Percentiles rank a stretch among this genome's conserved stretches.
phyloP scores from a whole-genome alignment of 2,329 filamentous ascomycete species.

The Rosellinia necatrix region DNA sequence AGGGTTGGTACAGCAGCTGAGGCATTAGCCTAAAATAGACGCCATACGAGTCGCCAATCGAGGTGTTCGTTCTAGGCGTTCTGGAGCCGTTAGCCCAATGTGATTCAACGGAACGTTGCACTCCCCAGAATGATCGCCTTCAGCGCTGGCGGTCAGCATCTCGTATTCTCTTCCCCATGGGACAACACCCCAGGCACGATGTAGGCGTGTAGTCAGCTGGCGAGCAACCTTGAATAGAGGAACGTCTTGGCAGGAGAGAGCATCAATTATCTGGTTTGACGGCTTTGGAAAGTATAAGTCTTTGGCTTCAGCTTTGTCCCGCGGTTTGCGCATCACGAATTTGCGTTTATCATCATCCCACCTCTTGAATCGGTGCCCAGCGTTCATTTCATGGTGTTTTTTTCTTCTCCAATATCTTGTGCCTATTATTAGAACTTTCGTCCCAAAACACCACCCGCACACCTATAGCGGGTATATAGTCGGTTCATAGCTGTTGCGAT shows the following conservation, averaged over 20 bases:
- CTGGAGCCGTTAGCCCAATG: background rate
- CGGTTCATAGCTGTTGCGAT: constrained; percentile 8
- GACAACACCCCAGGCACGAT: too few species aligned
- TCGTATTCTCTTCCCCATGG: constrained; percentile 21
- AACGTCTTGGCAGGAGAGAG: constrained; percentile 7
- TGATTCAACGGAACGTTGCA: constrained; percentile 14
- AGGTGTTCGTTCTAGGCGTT: background rate
- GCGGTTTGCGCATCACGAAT: background rate
- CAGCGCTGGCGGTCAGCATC: background rate
- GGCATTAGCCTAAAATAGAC: constrained; percentile 20
- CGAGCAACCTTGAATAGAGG: background rate
- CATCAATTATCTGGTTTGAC: background rate
- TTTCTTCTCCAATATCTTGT: too few species aligned
- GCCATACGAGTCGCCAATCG: background rate
- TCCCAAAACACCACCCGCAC: too few species aligned
- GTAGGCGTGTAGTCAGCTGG: background rate
- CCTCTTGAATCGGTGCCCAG: background rate
- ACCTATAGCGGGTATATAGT: background rate
- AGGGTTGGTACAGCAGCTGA: background rate
- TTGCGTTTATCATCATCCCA: constrained; percentile 4
- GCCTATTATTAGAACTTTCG: too few species aligned
- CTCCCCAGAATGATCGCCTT: background rate
- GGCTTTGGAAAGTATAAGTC: background rate
- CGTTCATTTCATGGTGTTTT: background rate
- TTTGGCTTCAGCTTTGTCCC: background rate